Evolutionary conservation across 73 alveolate genomes (phyloP), one percentile per base, ranked within the genome.

Genomic region (Symbiodinium natans): DNA sequence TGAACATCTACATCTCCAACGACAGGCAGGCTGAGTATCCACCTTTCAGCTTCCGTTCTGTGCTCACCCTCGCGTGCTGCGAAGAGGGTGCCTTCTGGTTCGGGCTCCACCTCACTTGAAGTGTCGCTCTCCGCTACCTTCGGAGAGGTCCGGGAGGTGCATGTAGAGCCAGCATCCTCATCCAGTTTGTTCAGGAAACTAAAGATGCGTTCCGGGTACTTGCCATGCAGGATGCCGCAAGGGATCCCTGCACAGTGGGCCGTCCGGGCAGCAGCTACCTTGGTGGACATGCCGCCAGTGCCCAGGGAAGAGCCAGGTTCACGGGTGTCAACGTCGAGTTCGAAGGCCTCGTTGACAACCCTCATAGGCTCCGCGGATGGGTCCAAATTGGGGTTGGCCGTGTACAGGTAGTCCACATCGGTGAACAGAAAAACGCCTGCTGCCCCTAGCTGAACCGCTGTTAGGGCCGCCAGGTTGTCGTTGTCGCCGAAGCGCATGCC

Each of bases 361-460:
- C 46, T 41, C 40, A 83, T 46, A 41, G 92, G 92, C 75, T 43
- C 56, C 25, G 92, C 92, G 10, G 36, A 23, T 41, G 75, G 74
- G 75, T 83, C 75, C 29, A 13, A 33, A 11, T 42, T 19, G 75
- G 74, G 74, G 41, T 83, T 29, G 68, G 68, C 39, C 13, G 92
- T 83, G 75, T 83, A 83, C 34, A 83, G 75, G 33, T n/a, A 83
- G 92, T 83, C 92, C 92, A 83, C 92, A 39, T 83, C 92, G 15
- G 92, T 83, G 75, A 83, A 41, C 43, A 83, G 36, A 27, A 75
- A 75, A 19, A 75, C 52, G 34, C 86, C 41, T 10, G n/a, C 46
- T 6, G 86, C 86, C 33, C 36, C 48, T 23, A 75, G 48, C 33
- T 75, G 86, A 19, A 75, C 86, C n/a, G 86, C 86, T 10, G 86